Percentiles rank a stretch among this genome's conserved stretches.
Evolutionary conservation across 2,329 filamentous ascomycete genomes (phyloP).

Genomic region (Penicillium sp.): DNA sequence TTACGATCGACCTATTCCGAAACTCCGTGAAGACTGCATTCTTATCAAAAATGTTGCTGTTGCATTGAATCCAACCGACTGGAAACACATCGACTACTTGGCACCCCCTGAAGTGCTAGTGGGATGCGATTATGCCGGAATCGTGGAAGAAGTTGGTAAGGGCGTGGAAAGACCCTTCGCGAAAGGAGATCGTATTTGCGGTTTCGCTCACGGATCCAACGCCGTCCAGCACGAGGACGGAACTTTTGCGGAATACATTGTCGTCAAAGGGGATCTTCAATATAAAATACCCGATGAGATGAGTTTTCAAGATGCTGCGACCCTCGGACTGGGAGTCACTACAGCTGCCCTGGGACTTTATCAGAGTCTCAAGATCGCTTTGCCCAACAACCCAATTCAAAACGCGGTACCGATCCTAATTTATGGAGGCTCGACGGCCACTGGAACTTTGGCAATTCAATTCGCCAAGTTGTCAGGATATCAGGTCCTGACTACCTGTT

Average conservation of each 20-base stretch:
- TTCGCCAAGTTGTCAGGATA: constrained; percentile 38
- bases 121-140: constrained; percentile 22
- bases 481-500: constrained; percentile 48
- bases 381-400: constrained; percentile 19
- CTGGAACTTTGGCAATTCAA: constrained; percentile 30
- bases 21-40: constrained; percentile 12
- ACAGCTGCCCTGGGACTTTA: constrained; percentile 22
- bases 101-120: constrained; percentile 15
- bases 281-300: constrained; percentile 33
- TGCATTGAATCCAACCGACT: constrained; percentile 25
- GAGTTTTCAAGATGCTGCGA: constrained; percentile 32
- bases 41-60: constrained; percentile 16
- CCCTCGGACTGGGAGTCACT: constrained; percentile 23
- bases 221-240: constrained; percentile 10
- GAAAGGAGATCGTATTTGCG: constrained; percentile 18
- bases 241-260: constrained; percentile 34
- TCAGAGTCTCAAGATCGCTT: constrained; percentile 24
- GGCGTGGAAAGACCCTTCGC: constrained; percentile 16
- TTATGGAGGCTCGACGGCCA: constrained; percentile 13
- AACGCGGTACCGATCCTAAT: constrained; percentile 11
- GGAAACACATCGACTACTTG: constrained; percentile 19
- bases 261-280: constrained; percentile 34
- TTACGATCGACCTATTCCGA: neutral
- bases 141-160: constrained; percentile 15
- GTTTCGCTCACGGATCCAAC: constrained; percentile 9